Evolutionary conservation across 495 filamentous ascomycete genomes (phyloP).

Genomic region (Lepraria neglecta): DNA sequence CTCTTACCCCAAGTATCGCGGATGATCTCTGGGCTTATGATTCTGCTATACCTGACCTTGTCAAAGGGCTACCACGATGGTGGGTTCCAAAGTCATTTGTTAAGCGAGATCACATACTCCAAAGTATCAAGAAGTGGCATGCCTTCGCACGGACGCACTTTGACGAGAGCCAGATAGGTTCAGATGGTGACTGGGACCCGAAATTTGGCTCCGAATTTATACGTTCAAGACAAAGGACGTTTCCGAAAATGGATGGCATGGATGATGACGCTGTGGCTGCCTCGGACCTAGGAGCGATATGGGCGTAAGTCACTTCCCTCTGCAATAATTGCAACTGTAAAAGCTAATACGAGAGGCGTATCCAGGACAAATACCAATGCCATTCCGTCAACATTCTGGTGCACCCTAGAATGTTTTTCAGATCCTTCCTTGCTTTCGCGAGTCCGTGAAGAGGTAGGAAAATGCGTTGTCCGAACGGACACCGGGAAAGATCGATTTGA

Average conservation of each 20-base stretch:
- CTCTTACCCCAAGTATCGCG: slow-evolving; percentile 22
- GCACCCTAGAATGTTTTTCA: slow-evolving; percentile 6
- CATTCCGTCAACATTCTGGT: slow-evolving; percentile 13
- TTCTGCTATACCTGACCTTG: background rate
- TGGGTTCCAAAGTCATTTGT: slow-evolving; percentile 5
- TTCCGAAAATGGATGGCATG: slow-evolving; percentile 2
- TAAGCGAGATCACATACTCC: slow-evolving; percentile 13
- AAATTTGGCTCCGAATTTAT: slow-evolving; percentile 14
- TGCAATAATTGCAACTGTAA: too few relatives aligned
- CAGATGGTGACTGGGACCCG: slow-evolving; percentile 10
- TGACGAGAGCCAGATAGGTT: background rate
- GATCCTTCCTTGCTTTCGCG: slow-evolving; percentile 8
- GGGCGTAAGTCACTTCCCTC: slow-evolving; percentile 10
- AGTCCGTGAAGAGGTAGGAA: background rate
- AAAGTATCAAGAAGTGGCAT: slow-evolving; percentile 23
- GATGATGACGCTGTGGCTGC: slow-evolving; percentile 19
- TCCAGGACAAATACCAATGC: slow-evolving; percentile 10
- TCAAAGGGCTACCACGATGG: slow-evolving; percentile 19
- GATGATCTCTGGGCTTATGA: slow-evolving; percentile 18
- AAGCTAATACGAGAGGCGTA: background rate
- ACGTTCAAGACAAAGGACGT: slow-evolving; percentile 1
- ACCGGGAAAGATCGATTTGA: background rate
- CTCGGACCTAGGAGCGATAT: slow-evolving; percentile 22
- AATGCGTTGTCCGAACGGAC: background rate
- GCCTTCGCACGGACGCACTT: background rate